phyloP scores from a whole-genome alignment of 345 rosid genomes.

The Psidium friedrichsthalianum region DNA sequence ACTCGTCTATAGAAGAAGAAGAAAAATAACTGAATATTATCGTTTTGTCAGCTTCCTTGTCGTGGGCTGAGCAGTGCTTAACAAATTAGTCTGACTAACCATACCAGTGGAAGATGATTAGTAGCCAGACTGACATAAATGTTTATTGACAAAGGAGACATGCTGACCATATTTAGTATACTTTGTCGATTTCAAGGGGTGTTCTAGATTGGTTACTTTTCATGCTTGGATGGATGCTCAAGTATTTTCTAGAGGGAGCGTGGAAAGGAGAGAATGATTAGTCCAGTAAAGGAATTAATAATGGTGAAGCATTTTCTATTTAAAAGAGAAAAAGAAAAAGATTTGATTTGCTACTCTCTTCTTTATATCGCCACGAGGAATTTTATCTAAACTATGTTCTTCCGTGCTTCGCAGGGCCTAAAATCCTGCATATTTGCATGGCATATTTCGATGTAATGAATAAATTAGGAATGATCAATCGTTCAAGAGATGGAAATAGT shows the following conservation, averaged over 20 bases:
- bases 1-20: background rate
- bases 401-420: no score
- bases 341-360: background rate
- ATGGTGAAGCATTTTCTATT: background rate
- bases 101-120: background rate
- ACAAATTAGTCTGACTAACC: background rate
- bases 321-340: background rate
- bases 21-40: background rate
- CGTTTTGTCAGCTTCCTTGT: background rate
- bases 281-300: background rate
- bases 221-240: background rate
- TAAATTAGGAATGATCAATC: background rate
- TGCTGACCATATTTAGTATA: background rate
- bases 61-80: background rate
- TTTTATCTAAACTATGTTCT: background rate
- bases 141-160: background rate
- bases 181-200: background rate
- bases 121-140: background rate
- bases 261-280: background rate
- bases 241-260: no score
- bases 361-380: background rate
- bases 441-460: background rate
- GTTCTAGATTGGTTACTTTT: background rate
- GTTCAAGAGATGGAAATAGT: background rate
- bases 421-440: no score